A percentile compares a stretch with the other conserved stretches of the same genome.
These are phyloP conservation scores for Shiraia bambusicola DNA, from an alignment of 2,329 filamentous ascomycete genomes.

Conservation along the genomic window DNA sequence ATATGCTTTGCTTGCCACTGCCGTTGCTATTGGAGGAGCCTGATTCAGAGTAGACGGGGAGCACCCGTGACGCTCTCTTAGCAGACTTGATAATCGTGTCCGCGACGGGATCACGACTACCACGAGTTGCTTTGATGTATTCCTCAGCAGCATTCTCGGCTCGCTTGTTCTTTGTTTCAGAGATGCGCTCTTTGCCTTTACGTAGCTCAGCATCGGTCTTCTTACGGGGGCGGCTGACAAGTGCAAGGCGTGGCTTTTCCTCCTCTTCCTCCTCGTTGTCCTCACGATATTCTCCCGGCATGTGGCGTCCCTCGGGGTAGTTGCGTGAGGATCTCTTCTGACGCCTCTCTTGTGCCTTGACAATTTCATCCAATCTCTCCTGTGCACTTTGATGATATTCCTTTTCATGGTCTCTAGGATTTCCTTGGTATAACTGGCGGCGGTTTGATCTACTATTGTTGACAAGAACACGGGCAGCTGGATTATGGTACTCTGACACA, in stretches of 20 bases:
- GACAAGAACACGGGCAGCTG: conserved; percentile 28
- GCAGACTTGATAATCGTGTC: conserved; percentile 34
- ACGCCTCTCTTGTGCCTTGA: conserved; percentile 12
- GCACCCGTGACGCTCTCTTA: conserved; percentile 26
- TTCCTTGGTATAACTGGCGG: conserved; percentile 33
- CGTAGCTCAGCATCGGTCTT: conserved; percentile 24
- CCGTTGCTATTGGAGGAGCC: conserved; percentile 30
- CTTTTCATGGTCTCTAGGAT: conserved; percentile 14
- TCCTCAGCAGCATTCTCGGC: conserved; percentile 26
- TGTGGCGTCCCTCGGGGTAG: conserved; percentile 7
- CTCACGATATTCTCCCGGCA: conserved; percentile 15
- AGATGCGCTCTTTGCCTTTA: conserved; percentile 20
- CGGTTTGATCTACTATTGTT: conserved; percentile 26
- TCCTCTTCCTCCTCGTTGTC: conserved; percentile 17
- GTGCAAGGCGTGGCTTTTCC: conserved; percentile 5
- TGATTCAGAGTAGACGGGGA: conserved; percentile 32
- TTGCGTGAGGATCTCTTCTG: conserved; percentile 16
- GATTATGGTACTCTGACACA: conserved; percentile 31
- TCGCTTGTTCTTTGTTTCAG: conserved; percentile 19
- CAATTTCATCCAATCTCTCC: conserved; percentile 4
- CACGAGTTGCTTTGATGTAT: conserved; percentile 35
- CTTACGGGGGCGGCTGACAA: conserved; percentile 20
- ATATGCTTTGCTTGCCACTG: conserved; percentile 32
- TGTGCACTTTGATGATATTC: conserved; percentile 13
- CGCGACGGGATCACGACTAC: conserved; percentile 26